Percentiles rank a stretch among this genome's conserved stretches.
Evolutionary conservation across 1,284 basidiomycete genomes (phyloP).

Genomic region (Cerioporus squamosus): DNA sequence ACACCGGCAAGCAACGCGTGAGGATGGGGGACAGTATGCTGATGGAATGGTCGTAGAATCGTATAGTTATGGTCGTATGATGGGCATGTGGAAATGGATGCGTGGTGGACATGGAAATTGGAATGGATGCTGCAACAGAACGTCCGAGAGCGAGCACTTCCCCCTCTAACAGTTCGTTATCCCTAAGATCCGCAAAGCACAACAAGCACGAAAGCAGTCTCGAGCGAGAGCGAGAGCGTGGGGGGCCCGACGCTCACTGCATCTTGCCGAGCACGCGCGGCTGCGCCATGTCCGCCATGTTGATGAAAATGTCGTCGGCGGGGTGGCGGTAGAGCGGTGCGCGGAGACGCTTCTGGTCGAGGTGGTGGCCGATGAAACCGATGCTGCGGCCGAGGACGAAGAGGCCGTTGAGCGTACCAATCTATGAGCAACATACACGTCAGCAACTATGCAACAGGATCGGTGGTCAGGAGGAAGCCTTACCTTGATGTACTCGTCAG

Average conservation of each 20-base stretch:
- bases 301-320: constrained; percentile 86
- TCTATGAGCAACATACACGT: constrained; percentile 40
- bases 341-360: constrained; percentile 94
- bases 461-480: constrained; percentile 30
- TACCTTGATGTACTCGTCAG: constrained; percentile 95
- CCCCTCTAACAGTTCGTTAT: constrained; percentile 1
- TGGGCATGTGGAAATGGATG: too few species aligned
- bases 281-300: constrained; percentile 82
- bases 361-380: constrained; percentile 95
- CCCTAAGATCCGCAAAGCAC: constrained; percentile 3
- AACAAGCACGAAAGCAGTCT: constrained; percentile 1
- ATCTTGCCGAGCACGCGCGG: constrained; percentile 77
- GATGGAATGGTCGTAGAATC: neutral
- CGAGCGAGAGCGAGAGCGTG: neutral
- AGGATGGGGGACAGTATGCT: neutral
- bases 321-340: constrained; percentile 93
- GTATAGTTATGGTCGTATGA: neutral
- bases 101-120: too few species aligned
- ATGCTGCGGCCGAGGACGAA: constrained; percentile 98
- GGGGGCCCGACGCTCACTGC: constrained; percentile 21
- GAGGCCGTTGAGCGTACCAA: constrained; percentile 92
- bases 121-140: neutral
- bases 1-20: neutral
- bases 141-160: constrained; percentile 11
- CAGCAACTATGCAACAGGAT: neutral